These are phyloP conservation scores for Cladophialophora exuberans DNA, from an alignment of 2,329 filamentous ascomycete genomes.

Conservation along the genomic window DNA sequence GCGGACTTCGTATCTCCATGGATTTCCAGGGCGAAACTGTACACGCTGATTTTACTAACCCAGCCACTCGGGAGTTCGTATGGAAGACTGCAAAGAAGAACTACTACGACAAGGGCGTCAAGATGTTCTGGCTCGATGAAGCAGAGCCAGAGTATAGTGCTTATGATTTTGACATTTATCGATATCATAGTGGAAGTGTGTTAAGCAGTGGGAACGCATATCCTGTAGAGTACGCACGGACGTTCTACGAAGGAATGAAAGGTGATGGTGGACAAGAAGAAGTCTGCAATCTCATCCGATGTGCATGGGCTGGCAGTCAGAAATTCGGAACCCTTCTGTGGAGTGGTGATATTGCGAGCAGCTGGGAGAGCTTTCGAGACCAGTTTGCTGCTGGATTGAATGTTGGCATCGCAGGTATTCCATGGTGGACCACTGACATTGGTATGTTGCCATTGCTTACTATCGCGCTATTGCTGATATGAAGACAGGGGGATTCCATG, in stretches of 20 bases:
- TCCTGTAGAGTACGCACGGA: constrained; percentile 60
- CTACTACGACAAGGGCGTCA: constrained; percentile 66
- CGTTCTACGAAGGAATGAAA: constrained; percentile 63
- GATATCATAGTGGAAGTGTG: constrained; percentile 61
- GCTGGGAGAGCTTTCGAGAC: constrained; percentile 62
- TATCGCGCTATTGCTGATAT: constrained; percentile 1
- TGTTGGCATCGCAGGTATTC: constrained; percentile 66
- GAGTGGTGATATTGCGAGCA: constrained; percentile 69
- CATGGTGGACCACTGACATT: constrained; percentile 73
- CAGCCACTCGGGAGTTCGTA: constrained; percentile 60
- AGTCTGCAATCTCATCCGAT: constrained; percentile 63
- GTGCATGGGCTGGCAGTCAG: constrained; percentile 63
- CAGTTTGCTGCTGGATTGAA: constrained; percentile 67
- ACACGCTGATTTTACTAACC: constrained; percentile 68
- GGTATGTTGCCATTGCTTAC: constrained; percentile 47
- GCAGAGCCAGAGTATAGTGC: constrained; percentile 67
- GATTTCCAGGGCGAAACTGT: constrained; percentile 62
- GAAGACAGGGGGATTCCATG: constrained; percentile 62
- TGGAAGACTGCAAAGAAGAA: constrained; percentile 64
- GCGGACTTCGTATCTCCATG: constrained; percentile 62
- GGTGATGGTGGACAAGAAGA: constrained; percentile 52
- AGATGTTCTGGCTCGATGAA: constrained; percentile 70
- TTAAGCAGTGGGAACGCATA: constrained; percentile 64
- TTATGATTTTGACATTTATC: constrained; percentile 70
- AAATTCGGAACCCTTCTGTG: constrained; percentile 68